Evolutionary conservation across 1,139 yeast species (phyloP).

Genomic region (Tardiomyces digboiensis): DNA sequence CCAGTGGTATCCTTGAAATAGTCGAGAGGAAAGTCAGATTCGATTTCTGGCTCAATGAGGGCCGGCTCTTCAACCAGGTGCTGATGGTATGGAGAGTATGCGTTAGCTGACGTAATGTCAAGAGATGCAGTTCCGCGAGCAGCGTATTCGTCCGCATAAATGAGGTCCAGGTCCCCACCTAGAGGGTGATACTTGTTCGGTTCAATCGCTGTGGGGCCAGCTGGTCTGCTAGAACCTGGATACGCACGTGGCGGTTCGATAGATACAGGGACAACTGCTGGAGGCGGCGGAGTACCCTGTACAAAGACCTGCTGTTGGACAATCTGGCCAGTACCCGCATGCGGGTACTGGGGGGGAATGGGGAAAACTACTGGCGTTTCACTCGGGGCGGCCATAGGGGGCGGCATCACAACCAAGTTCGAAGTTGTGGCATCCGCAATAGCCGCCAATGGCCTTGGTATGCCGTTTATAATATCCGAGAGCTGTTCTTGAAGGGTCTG

Average conservation of each 20-base stretch:
- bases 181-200: conserved; percentile 3
- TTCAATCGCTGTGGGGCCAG: too few relatives aligned
- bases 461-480: conserved; percentile 18
- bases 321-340: background rate
- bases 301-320: background rate
- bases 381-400: conserved; percentile 2
- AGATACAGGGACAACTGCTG: too few relatives aligned
- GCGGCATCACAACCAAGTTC: background rate
- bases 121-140: background rate
- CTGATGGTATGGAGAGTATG: background rate
- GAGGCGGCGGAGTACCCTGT: background rate
- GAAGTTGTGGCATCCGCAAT: conserved; percentile 25
- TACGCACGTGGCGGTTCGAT: too few relatives aligned
- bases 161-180: conserved; percentile 5
- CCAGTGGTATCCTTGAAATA: conserved; percentile 10
- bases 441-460: conserved; percentile 24
- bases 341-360: background rate
- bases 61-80: conserved; percentile 4
- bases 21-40: conserved; percentile 23
- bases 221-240: background rate
- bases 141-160: background rate
- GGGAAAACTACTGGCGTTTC: background rate
- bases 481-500: conserved; percentile 31
- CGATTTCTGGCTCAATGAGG: conserved; percentile 11
- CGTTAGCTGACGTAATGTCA: background rate